These are phyloP conservation scores for Phytophthora hybrid DNA, from an alignment of 352 stramenopile species.

Conservation along the genomic window DNA sequence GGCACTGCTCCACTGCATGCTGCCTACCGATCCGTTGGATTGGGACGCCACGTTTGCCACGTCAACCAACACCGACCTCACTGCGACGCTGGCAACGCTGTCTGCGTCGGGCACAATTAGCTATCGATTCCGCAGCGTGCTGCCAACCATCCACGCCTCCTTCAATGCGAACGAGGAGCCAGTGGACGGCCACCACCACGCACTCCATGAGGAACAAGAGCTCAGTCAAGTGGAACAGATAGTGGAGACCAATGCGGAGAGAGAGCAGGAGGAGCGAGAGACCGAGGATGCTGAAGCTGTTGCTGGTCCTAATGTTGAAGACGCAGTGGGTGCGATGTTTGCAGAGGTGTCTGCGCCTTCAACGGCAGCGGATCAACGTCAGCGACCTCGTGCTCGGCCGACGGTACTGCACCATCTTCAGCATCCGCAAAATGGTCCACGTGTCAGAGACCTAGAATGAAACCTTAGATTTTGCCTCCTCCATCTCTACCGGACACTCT, in stretches of 20 bases:
- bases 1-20: constrained; percentile 38
- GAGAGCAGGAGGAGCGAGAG: neutral
- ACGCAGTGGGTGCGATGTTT: neutral
- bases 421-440: neutral
- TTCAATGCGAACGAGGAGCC: constrained; percentile 1
- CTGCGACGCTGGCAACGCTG: neutral
- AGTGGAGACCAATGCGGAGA: neutral
- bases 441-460: neutral
- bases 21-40: constrained; percentile 20
- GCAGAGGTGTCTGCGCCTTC: neutral
- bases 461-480: neutral
- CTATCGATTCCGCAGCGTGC: neutral
- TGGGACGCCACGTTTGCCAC: neutral
- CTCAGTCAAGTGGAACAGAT: neutral
- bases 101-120: neutral
- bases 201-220: neutral
- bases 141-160: constrained; percentile 1
- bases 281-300: neutral
- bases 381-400: neutral
- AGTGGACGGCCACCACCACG: neutral
- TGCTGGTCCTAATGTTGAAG: neutral
- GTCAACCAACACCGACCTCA: neutral
- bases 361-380: neutral
- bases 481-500: no score
- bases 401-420: neutral